Percentiles rank a stretch among this genome's conserved stretches.
Conservation (phyloP, 2,329 filamentous ascomycete genomes). For the Trichoderma endophyticum region DNA sequence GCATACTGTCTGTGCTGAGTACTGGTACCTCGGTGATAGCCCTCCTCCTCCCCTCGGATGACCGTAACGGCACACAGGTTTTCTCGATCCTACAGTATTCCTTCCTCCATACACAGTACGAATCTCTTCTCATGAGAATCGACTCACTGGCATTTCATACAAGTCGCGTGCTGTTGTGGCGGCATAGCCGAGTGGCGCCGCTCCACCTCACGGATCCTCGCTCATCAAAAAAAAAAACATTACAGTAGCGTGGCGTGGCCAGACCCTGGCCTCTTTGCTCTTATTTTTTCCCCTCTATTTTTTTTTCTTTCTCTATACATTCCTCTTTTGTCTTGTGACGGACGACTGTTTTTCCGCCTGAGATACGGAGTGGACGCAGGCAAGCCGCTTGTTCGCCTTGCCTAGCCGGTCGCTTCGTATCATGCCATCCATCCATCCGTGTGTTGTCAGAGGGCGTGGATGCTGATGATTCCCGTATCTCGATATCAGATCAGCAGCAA, state of each 20-base stretch:
- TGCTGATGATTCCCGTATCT: background rate
- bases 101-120: background rate
- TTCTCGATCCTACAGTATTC: background rate
- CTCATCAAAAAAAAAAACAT: background rate
- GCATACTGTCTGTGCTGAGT: background rate
- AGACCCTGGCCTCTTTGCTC: background rate
- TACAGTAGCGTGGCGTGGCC: background rate
- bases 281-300: background rate
- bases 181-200: conserved; percentile 16
- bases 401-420: background rate
- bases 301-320: background rate
- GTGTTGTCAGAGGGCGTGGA: background rate
- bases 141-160: background rate
- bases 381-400: background rate
- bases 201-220: conserved; percentile 15
- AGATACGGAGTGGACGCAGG: background rate
- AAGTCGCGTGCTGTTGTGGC: conserved; percentile 17
- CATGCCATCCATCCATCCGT: background rate
- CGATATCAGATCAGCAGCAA: background rate
- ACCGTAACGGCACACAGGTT: background rate
- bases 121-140: background rate
- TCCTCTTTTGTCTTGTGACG: background rate
- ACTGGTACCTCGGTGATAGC: background rate
- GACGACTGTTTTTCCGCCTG: background rate
- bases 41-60: background rate